phyloP scores from a whole-genome alignment of 1,284 basidiomycete species.

The Malassezia equina region DNA sequence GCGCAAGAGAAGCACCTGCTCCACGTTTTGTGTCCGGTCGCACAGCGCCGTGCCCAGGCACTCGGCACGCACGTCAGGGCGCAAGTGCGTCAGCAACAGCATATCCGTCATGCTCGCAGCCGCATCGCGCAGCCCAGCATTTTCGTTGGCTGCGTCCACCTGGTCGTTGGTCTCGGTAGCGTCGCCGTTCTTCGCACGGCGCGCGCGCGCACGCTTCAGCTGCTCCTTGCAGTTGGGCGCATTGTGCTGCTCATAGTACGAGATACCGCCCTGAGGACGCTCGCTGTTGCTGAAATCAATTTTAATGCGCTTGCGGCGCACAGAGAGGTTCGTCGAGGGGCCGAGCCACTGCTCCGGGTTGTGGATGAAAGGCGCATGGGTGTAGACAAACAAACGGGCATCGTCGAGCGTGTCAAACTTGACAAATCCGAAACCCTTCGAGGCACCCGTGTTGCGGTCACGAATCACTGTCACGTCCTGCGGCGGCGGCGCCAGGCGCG shows the following conservation, averaged over 20 bases:
- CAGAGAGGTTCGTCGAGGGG: neutral
- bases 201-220: constrained; percentile 9
- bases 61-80: neutral
- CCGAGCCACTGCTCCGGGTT: constrained; percentile 17
- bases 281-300: constrained; percentile 19
- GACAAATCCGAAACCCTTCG: constrained; percentile 17
- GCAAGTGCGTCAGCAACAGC: constrained; percentile 12
- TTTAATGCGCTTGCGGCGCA: constrained; percentile 18
- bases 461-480: constrained; percentile 18
- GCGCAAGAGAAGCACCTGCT: constrained; percentile 13
- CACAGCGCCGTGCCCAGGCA: constrained; percentile 4
- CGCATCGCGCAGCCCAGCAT: constrained; percentile 15
- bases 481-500: constrained; percentile 15
- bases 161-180: neutral
- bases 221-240: constrained; percentile 16
- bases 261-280: constrained; percentile 17
- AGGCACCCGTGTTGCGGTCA: constrained; percentile 13
- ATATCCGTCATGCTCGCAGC: constrained; percentile 6
- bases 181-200: neutral
- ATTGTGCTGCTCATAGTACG: constrained; percentile 21
- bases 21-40: neutral
- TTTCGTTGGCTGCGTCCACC: constrained; percentile 10
- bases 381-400: constrained; percentile 15
- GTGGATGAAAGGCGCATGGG: constrained; percentile 15
- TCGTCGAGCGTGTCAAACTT: constrained; percentile 19